phyloP scores from a whole-genome alignment of 208 protist genomes.

The Leishmania mexicana region DNA sequence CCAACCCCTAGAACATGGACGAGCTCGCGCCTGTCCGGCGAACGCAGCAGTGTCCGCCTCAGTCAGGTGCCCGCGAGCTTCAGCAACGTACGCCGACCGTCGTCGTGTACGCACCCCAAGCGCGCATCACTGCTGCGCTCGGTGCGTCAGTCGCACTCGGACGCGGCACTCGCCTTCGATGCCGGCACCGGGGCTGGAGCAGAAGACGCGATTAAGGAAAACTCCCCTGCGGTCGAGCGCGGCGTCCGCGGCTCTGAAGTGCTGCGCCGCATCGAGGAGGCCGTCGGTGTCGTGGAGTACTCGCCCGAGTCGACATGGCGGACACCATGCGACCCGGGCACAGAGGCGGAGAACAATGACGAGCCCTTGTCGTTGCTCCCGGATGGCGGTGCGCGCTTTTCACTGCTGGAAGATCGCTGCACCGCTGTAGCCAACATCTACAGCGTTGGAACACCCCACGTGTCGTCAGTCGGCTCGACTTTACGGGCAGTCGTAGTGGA shows the following conservation, averaged over 20 bases:
- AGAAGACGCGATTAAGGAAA: conserved; percentile 16
- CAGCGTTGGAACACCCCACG: background rate
- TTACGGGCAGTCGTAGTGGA: background rate
- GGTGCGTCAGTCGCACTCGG: background rate
- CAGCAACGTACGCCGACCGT: conserved; percentile 17
- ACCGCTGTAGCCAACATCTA: conserved; percentile 32
- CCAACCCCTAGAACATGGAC: conserved; percentile 11
- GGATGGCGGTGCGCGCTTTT: background rate
- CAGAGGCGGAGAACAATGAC: background rate
- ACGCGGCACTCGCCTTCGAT: background rate
- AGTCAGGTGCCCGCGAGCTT: conserved; percentile 13
- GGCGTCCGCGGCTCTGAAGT: conserved; percentile 19
- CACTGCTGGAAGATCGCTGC: conserved; percentile 14
- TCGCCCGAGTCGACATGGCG: conserved; percentile 20
- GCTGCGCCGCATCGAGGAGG: conserved; percentile 30
- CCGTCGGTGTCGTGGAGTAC: conserved; percentile 24
- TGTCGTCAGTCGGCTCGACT: background rate
- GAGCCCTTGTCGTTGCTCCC: background rate
- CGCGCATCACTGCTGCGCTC: conserved; percentile 15
- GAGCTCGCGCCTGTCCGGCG: conserved; percentile 8
- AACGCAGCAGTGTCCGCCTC: conserved; percentile 15
- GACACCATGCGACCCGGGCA: background rate
- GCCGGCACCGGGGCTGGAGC: background rate
- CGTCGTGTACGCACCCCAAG: conserved; percentile 26
- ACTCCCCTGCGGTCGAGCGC: conserved; percentile 2